Base-by-base conservation (phyloP, 345 rosid genomes). In the Citrus glauca region DNA sequence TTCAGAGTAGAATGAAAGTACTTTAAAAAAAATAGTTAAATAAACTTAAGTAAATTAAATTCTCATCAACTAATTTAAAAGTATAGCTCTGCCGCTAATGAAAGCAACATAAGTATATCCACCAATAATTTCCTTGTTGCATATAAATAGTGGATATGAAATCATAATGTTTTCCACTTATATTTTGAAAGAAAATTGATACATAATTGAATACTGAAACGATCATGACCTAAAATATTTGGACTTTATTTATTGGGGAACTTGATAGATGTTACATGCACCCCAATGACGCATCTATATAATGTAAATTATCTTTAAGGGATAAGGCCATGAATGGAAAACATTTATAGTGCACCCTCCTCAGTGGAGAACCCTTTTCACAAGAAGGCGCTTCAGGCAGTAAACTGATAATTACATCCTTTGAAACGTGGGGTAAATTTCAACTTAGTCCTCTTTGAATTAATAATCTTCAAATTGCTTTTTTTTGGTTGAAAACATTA, bases 201-300 rank as follows among this genome's bases (percentile, higher is more conserved):
- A 28, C 4, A 17, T 35, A 35, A 32, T 50, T 42, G 27, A 25
- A 30, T 3, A 70, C 50, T 50, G 71, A 82, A 76, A 38, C n/a
- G 80, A 79, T 82, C 56, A 8, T 45, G 74, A 76, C 76, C 82
- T 82, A 76, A 76, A 59, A 33, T 24, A 8, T 33, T 14, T 61
- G 53, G 24, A 56, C 37, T 17, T 74, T 4, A 16, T 40, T 45
- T 37, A 32, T 10, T 72, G 66, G 53, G 7, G 42, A 62, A 59
- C 25, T 53, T 62, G 27, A 13, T 3, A 13, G 50, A 64, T 64
- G 71, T 48, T 75, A 32, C 48, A 71, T 71, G 25, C 61, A 71
- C 28, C 10, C 42, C 42, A 38, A 40, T 2, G 48, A 9, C 38
- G 53, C 71, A 37, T 67, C 28, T 38, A 17, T 17, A 16, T 53